Evolutionary conservation across 23 red algal species (phyloP), one percentile per base, ranked within the genome.

Genomic region (Gracilaria domingensis): DNA sequence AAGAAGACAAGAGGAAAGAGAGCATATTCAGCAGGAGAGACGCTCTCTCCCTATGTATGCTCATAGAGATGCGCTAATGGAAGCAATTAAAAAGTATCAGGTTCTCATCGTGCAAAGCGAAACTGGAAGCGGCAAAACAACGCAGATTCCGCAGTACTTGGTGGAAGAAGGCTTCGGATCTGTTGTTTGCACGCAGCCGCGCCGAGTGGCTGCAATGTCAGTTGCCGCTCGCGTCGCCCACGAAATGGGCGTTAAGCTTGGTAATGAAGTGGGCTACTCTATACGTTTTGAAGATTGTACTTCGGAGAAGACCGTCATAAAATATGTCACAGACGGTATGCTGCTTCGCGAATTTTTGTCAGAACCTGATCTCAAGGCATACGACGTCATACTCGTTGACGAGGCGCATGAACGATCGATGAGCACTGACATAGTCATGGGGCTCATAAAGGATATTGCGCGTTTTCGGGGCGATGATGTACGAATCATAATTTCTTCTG

Each of bases 251-350:
- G 94, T 93, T 16, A 76, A 84, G n/a, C 81, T 99, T 7, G 97
- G 97, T 28, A 75, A 83, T n/a, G 75, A 86, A 45, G 93, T 99
- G 24, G 97, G 97, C 47, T 99, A 99, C 64, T 93, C 91, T 2
- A 93, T 99, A 35, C 97, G 97, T 24, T 99, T 96, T 73, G 97
- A 99, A 56, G 97, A 99, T 75, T 95, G 93, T 71, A 94, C 97
- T 39, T 88, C 83, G 3, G 77, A 91, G 21, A 69, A 93, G 70
- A 96, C 94, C 66, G 73, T 86, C 42, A 91, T 99, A 91, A 96
- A 96, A 65, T 99, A 96, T 91, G 48, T 94, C 65, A 99, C 97
- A 39, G 97, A 99, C 73, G 96, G 96, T 62, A 95, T 98, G 96
- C 42, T 98, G 71, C 88, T 98, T 20, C 88, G 96, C 12, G 96